Percentiles rank a stretch among this genome's conserved stretches.
Evolutionary conservation across 305 asterid species (phyloP).

Genomic region (Fraxinus xanthoxyloides): DNA sequence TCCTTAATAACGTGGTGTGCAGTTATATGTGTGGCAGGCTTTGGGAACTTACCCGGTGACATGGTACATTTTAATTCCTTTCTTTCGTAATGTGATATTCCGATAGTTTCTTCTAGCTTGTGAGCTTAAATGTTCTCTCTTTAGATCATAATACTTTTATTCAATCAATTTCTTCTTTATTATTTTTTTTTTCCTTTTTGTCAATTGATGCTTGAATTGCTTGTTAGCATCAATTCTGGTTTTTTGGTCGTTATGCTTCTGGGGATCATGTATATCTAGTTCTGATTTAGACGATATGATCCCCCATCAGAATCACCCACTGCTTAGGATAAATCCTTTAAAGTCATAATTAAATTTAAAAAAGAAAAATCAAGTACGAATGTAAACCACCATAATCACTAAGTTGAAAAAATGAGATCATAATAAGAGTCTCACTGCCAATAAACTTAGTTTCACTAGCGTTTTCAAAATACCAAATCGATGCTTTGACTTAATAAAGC

Average conservation of each 20-base stretch:
- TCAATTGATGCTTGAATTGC: neutral
- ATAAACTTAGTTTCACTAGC: neutral
- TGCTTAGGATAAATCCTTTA: neutral
- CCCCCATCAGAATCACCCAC: neutral
- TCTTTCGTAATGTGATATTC: slow-evolving; percentile 11
- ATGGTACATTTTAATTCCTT: slow-evolving; percentile 57
- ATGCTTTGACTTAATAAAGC: neutral
- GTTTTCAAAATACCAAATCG: neutral
- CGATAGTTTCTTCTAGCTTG: slow-evolving; percentile 8
- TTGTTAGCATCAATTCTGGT: slow-evolving; percentile 3
- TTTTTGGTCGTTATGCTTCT: neutral
- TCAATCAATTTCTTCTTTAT: neutral
- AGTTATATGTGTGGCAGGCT: slow-evolving; percentile 96
- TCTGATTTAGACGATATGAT: neutral
- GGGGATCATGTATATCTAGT: neutral
- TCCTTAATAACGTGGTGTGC: slow-evolving; percentile 51
- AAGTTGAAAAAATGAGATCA: neutral
- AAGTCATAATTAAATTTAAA: neutral
- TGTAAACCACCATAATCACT: neutral
- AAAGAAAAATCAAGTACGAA: neutral
- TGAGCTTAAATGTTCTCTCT: neutral
- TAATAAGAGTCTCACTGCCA: neutral
- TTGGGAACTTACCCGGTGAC: slow-evolving; percentile 95
- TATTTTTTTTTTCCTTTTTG: neutral
- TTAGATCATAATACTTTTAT: neutral